These are phyloP conservation scores for Chytriomyces sp. DNA, from an alignment of 192 early-diverging fungal genomes.

Conservation along the genomic window DNA sequence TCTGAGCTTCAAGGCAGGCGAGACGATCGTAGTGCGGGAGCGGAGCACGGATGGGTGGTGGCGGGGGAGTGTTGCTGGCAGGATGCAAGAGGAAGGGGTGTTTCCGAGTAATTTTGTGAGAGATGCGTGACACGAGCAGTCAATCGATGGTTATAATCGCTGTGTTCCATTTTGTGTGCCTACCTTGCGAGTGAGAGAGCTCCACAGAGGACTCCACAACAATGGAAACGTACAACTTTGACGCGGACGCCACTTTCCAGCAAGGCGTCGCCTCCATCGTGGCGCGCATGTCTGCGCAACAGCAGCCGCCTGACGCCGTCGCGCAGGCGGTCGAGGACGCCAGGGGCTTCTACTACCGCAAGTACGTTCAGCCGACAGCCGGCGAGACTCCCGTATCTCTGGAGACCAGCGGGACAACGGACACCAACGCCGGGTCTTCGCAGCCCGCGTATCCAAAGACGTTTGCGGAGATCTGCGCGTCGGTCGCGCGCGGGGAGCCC, in stretches of 20 bases:
- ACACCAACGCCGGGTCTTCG: neutral
- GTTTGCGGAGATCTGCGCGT: slow-evolving; percentile 49
- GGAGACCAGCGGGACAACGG: neutral
- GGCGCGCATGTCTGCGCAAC: neutral
- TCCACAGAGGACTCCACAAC: neutral
- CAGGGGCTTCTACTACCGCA: slow-evolving; percentile 46
- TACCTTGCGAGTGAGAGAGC: neutral
- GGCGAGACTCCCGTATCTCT: neutral
- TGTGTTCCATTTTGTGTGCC: neutral
- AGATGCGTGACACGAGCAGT: neutral
- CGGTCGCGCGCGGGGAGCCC: slow-evolving; percentile 42
- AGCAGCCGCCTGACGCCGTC: neutral
- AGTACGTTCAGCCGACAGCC: slow-evolving; percentile 14
- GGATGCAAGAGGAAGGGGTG: neutral
- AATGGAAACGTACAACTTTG: slow-evolving; percentile 26
- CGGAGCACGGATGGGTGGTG: too few species aligned
- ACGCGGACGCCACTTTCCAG: slow-evolving; percentile 7
- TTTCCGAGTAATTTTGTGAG: neutral
- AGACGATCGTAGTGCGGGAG: too few species aligned
- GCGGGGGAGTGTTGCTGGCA: neutral
- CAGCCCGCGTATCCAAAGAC: slow-evolving; percentile 39
- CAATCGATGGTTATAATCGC: neutral
- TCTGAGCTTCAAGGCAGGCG: too few species aligned
- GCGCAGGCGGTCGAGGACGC: slow-evolving; percentile 21
- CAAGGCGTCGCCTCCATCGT: slow-evolving; percentile 13